A percentile compares a stretch with the other conserved stretches of the same genome.
These are phyloP conservation scores for Acer negundo DNA, from an alignment of 345 rosid genomes.

Conservation along the genomic window DNA sequence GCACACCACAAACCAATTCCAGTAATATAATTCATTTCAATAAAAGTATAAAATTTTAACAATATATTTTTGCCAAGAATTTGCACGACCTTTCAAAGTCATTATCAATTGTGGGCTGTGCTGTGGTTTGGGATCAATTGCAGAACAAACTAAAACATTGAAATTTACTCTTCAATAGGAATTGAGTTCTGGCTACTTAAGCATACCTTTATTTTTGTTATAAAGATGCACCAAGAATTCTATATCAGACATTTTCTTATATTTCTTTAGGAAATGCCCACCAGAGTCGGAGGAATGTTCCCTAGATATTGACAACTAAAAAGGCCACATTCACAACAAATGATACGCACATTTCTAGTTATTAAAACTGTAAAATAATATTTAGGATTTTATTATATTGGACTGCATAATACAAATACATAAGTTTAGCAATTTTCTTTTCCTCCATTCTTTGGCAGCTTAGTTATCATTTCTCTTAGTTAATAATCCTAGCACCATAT, in stretches of 20 bases:
- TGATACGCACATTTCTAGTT: no score
- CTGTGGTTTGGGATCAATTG: not conserved
- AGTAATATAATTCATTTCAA: not conserved
- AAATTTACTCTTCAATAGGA: not conserved
- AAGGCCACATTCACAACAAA: no score
- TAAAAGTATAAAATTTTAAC: not conserved
- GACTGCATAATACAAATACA: no score
- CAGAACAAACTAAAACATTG: not conserved
- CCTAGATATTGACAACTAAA: no score
- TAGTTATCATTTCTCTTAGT: not conserved
- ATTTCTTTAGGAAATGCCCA: not conserved
- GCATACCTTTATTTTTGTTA: not conserved
- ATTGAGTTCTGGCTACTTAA: not conserved
- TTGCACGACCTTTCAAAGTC: not conserved
- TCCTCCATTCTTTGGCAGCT: not conserved
- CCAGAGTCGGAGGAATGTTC: no score
- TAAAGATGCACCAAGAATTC: conserved; percentile 4
- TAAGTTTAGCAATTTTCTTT: not conserved
- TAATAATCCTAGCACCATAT: not conserved
- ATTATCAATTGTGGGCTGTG: not conserved
- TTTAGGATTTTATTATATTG: no score
- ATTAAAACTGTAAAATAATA: no score
- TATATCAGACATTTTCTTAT: not conserved
- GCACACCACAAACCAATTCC: not conserved
- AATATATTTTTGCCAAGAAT: not conserved